phyloP scores from a whole-genome alignment of 1,284 basidiomycete genomes.

The Tilletia walkeri region DNA sequence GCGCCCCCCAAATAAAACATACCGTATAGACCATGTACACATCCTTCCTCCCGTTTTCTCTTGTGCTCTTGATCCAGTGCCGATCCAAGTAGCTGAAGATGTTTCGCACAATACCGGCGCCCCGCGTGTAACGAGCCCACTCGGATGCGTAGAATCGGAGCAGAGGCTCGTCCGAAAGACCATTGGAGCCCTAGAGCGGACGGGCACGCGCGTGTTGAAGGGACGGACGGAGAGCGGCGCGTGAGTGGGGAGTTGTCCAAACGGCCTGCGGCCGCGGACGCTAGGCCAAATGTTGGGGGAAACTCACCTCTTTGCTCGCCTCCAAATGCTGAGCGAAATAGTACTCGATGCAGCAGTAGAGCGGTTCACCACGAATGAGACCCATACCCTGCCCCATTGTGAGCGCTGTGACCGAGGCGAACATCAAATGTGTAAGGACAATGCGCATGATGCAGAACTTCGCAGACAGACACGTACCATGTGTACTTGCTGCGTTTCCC shows the following conservation, averaged over 20 bases:
- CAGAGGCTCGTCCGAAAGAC: slow-evolving; percentile 79
- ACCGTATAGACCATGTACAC: slow-evolving; percentile 96
- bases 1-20: neutral
- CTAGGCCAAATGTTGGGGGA: slow-evolving; percentile 8
- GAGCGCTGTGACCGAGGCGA: neutral
- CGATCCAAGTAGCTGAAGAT: slow-evolving; percentile 96
- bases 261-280: slow-evolving; percentile 20
- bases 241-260: neutral
- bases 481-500: neutral
- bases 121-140: slow-evolving; percentile 95
- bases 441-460: neutral
- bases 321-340: slow-evolving; percentile 17
- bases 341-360: slow-evolving; percentile 10
- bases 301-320: slow-evolving; percentile 7
- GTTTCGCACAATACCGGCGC: slow-evolving; percentile 79
- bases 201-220: neutral
- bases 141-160: slow-evolving; percentile 86
- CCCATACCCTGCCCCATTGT: neutral
- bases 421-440: neutral
- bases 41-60: slow-evolving; percentile 93
- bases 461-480: neutral
- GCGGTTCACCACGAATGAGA: slow-evolving; percentile 13
- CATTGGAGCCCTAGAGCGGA: slow-evolving; percentile 67
- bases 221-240: neutral
- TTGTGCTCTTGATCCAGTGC: slow-evolving; percentile 98